A percentile compares a stretch with the other conserved stretches of the same genome.
phyloP scores from a whole-genome alignment of 371 early-diverging fungal genomes.

The Dinochytrium kinnereticum region DNA sequence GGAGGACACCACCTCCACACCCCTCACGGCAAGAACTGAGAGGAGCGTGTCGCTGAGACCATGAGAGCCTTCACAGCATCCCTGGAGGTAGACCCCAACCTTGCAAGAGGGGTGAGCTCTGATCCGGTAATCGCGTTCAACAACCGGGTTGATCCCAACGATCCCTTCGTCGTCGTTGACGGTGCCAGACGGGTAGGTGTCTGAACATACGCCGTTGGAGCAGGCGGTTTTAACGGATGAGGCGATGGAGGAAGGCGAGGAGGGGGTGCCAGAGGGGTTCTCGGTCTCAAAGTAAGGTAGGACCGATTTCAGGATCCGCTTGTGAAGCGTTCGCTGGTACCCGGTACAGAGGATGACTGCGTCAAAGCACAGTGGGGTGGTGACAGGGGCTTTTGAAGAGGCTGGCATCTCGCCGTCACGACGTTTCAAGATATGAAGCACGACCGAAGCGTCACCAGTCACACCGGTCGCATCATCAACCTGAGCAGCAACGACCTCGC shows the following conservation, averaged over 20 bases:
- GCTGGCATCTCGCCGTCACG: too few species aligned
- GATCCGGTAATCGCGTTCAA: constrained; percentile 27
- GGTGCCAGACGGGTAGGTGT: too few species aligned
- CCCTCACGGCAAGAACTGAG: constrained; percentile 33
- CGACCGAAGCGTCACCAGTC: too few species aligned
- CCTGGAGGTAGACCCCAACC: constrained; percentile 34
- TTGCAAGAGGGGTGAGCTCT: background rate
- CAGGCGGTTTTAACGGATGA: too few species aligned
- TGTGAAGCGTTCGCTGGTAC: constrained; percentile 26
- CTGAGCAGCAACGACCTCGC: background rate
- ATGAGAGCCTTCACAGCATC: constrained; percentile 40
- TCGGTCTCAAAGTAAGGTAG: constrained; percentile 13
- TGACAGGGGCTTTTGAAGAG: background rate
- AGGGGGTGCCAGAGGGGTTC: background rate
- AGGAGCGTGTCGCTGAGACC: constrained; percentile 40
- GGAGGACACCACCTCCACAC: constrained; percentile 28
- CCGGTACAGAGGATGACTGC: constrained; percentile 37
- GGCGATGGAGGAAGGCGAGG: background rate
- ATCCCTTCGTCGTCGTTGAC: background rate
- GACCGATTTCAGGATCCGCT: constrained; percentile 18
- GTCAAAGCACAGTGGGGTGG: constrained; percentile 13
- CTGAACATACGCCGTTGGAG: too few species aligned
- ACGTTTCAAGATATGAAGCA: background rate
- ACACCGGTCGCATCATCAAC: background rate
- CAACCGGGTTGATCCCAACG: constrained; percentile 4